Evolutionary conservation across 345 rosid genomes (phyloP), one percentile per base, ranked within the genome.

Genomic region (Orychophragmus violaceus): DNA sequence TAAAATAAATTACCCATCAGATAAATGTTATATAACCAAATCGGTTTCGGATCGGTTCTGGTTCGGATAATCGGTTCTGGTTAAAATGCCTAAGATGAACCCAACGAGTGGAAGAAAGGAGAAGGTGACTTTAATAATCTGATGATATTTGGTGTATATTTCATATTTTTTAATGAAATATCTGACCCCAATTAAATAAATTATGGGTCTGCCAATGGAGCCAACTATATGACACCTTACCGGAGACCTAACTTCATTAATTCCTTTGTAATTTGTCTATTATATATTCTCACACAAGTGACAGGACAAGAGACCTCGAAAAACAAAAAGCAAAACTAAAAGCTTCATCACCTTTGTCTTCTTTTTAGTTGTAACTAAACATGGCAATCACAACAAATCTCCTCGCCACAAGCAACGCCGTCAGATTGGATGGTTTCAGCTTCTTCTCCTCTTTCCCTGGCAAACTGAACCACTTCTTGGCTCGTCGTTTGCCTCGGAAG

Each of bases 301-400:
- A n/a, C n/a, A n/a, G n/a, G n/a, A 14, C 49, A 37, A 36, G 23
- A n/a, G n/a, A 13, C 21, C 12, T 57, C 12, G 1, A 23, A 23
- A 45, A 33, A 5, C 1, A 8, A 8, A 48, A 35, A 57, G n/a
- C 21, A 3, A 42, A 2, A 12, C 12, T 5, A 11, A 8, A 10
- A 27, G 17, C 4, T 33, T 63, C 24, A 16, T 11, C n/a, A n/a
- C 0, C 3, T 21, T 33, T 23, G 1, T 1, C 1, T 7, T 5
- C 0, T 18, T n/a, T 19, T 28, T 9, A 21, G 41, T 54, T 4
- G 0, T 4, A 27, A 54, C 5, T n/a, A 23, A 58, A 69, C 21
- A 69, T 69, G 74, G 33, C 67, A 0, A 27, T 6, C n/a, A 19
- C 24, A 3, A 59, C 33, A 8, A 59, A 37, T 69, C 10, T 59